These are phyloP conservation scores for Solioccasus polychromus DNA, from an alignment of 768 basidiomycete genomes.

Conservation along the genomic window DNA sequence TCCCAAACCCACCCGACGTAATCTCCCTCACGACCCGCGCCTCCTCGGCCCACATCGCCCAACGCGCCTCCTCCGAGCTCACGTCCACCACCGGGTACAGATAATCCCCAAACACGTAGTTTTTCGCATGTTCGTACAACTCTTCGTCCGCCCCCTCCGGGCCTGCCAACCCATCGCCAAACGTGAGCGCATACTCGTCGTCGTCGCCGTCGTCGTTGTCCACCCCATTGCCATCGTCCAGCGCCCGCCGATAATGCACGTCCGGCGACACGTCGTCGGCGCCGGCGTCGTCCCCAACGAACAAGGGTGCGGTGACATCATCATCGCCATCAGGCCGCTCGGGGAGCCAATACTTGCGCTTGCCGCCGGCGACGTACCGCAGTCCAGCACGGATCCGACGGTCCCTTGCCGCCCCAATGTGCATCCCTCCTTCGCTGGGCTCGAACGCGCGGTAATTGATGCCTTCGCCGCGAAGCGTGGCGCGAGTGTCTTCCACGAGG, in stretches of 20 bases:
- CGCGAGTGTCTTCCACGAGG: constrained; percentile 79
- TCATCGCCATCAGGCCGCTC: constrained; percentile 47
- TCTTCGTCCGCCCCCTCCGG: constrained; percentile 71
- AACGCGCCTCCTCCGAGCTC: constrained; percentile 50
- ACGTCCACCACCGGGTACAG: constrained; percentile 89
- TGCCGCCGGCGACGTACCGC: constrained; percentile 87
- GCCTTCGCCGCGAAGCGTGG: constrained; percentile 81
- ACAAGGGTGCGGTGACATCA: constrained; percentile 73
- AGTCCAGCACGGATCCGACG: constrained; percentile 88
- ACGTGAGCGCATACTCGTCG: constrained; percentile 31
- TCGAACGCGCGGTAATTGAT: constrained; percentile 98
- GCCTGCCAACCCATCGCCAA: constrained; percentile 33
- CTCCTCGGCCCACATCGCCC: constrained; percentile 30
- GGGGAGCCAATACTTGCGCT: constrained; percentile 94
- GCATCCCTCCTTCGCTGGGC: constrained; percentile 90
- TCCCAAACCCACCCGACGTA: constrained; percentile 4
- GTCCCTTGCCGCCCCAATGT: constrained; percentile 84
- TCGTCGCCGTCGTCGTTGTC: constrained; percentile 35
- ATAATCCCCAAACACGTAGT: constrained; percentile 87
- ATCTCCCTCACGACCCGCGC: constrained; percentile 29
- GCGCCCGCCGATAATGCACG: constrained; percentile 33
- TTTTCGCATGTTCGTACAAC: constrained; percentile 71
- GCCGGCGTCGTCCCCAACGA: constrained; percentile 57
- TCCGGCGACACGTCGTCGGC: constrained; percentile 67
- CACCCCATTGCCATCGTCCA: constrained; percentile 19